Conservation (phyloP, 768 basidiomycete species). For the Russula lepida region DNA sequence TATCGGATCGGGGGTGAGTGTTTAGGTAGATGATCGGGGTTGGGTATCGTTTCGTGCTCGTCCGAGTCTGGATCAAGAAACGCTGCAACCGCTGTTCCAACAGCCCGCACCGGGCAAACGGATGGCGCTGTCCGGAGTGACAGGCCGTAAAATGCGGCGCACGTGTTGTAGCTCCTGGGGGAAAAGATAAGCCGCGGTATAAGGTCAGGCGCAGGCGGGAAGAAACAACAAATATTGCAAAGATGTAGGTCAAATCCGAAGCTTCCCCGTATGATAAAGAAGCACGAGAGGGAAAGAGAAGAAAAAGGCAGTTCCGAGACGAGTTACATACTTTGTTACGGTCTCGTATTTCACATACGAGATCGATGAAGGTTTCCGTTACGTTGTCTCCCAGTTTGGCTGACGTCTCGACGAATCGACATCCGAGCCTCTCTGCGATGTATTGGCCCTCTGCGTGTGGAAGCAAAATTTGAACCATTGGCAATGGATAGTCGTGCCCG, state of each 20-base stretch:
- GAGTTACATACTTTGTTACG: constrained; percentile 85
- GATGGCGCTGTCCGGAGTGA: background rate
- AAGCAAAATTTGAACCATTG: no score
- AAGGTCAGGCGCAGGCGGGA: no score
- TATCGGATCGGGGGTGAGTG: background rate
- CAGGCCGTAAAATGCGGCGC: constrained; percentile 3
- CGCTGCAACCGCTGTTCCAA: constrained; percentile 7
- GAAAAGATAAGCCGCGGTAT: no score
- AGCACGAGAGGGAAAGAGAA: background rate
- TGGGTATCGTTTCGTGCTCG: no score
- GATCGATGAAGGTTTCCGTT: constrained; percentile 85
- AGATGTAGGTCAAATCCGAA: background rate
- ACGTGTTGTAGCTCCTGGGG: background rate
- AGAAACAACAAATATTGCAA: no score
- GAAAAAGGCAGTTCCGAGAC: no score
- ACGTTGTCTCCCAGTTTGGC: constrained; percentile 95
- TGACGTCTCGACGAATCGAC: constrained; percentile 92
- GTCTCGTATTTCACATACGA: constrained; percentile 87
- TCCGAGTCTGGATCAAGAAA: background rate
- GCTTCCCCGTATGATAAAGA: background rate
- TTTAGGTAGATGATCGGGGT: background rate
- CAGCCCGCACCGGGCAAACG: constrained; percentile 11
- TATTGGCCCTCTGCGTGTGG: constrained; percentile 79
- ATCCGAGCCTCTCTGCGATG: constrained; percentile 86
- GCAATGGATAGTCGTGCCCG: no score